Conservation (phyloP, 2,329 filamentous ascomycete species). For the Fusarium sp. region DNA sequence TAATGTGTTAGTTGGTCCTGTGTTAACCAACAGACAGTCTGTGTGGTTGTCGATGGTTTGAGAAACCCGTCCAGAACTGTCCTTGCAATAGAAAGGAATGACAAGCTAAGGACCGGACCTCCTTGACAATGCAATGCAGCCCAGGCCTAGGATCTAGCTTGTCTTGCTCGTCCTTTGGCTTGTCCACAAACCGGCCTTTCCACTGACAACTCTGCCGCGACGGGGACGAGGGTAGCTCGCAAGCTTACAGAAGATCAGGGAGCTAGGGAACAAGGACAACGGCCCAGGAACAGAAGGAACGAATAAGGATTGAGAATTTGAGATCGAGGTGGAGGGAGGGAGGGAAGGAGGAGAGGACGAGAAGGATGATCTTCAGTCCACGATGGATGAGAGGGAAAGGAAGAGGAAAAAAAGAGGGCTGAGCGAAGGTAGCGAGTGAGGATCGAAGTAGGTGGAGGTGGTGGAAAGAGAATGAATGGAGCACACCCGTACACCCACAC, state of each 20-base stretch:
- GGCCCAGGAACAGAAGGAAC: conserved; percentile 16
- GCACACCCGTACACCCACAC: conserved; percentile 37
- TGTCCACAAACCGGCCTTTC: conserved; percentile 7
- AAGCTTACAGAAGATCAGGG: conserved; percentile 14
- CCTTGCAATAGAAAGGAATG: conserved; percentile 30
- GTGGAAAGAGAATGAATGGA: conserved; percentile 37
- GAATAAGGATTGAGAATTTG: neutral
- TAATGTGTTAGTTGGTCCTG: conserved; percentile 18
- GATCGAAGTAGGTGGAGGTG: conserved; percentile 35
- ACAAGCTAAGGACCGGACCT: conserved; percentile 9
- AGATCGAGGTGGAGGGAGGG: neutral
- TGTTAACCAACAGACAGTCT: conserved; percentile 13
- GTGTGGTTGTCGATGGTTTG: conserved; percentile 19
- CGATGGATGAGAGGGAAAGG: conserved; percentile 36
- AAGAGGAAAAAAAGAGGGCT: conserved; percentile 35
- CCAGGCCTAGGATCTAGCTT: conserved; percentile 15
- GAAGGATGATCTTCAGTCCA: conserved; percentile 25
- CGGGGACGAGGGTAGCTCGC: conserved; percentile 30
- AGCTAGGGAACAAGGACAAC: conserved; percentile 33
- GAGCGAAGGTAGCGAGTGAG: conserved; percentile 37
- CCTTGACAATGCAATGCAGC: neutral
- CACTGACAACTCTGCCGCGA: conserved; percentile 23
- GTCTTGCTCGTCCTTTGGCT: conserved; percentile 5
- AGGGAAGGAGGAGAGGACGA: conserved; percentile 13
- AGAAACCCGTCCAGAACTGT: conserved; percentile 11